These are phyloP conservation scores for Ascodesmis nigricans DNA, from an alignment of 495 filamentous ascomycete species.

Conservation along the genomic window DNA sequence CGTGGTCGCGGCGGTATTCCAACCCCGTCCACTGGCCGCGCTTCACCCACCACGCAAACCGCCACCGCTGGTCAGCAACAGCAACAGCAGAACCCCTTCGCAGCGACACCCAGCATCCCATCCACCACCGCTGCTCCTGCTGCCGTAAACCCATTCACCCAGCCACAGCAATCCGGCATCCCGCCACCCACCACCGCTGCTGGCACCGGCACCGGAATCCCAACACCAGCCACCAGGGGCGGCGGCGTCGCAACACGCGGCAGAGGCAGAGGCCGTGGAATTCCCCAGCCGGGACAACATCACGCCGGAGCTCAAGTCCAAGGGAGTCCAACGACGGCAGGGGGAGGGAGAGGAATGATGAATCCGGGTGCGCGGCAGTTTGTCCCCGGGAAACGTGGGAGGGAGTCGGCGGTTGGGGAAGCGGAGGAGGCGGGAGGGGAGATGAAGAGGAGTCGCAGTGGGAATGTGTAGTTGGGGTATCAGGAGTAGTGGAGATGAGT, in stretches of 20 bases:
- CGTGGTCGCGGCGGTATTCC: constrained; percentile 9
- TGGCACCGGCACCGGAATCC: constrained; percentile 5
- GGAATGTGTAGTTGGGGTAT: too few relatives aligned
- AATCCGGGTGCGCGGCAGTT: constrained; percentile 20
- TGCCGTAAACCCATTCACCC: constrained; percentile 12
- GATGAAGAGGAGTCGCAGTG: background rate
- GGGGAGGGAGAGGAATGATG: constrained; percentile 14
- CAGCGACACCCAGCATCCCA: constrained; percentile 11
- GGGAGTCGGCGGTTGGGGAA: constrained; percentile 1
- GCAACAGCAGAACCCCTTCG: constrained; percentile 5
- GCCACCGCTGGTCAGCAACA: constrained; percentile 6
- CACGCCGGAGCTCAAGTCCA: constrained; percentile 11
- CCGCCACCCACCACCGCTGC: background rate
- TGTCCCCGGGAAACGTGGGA: constrained; percentile 7
- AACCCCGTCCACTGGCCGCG: constrained; percentile 6
- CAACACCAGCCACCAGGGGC: constrained; percentile 8
- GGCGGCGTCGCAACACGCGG: constrained; percentile 7
- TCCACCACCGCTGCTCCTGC: constrained; percentile 7
- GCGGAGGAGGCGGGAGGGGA: background rate
- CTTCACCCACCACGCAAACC: constrained; percentile 7
- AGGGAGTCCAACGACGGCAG: constrained; percentile 10
- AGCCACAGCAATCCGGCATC: too few relatives aligned
- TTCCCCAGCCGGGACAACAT: constrained; percentile 6
- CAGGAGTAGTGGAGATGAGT: too few relatives aligned
- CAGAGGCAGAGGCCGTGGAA: constrained; percentile 12